Percentiles rank a stretch among this genome's conserved stretches.
Conservation (phyloP, 2,329 filamentous ascomycete species). For the Beauveria bassiana region DNA sequence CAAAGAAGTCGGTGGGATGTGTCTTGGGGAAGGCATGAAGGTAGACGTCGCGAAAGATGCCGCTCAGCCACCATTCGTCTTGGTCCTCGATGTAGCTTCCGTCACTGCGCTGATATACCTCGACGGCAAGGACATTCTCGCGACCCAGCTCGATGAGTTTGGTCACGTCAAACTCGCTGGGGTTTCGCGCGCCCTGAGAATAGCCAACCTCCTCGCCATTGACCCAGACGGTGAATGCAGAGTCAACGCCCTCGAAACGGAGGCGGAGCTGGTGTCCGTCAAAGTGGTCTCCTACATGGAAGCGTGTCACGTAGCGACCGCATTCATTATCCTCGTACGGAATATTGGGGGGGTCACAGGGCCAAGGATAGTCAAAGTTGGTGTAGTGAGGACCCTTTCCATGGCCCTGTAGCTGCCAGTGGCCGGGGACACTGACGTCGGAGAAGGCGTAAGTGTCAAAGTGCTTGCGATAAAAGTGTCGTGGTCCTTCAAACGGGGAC, state of each 20-base stretch:
- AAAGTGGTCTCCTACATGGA: conserved; percentile 41
- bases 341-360: conserved; percentile 57
- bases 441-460: conserved; percentile 26
- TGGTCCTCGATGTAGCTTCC: conserved; percentile 66
- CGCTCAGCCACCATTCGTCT: conserved; percentile 61
- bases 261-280: conserved; percentile 52
- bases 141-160: conserved; percentile 33
- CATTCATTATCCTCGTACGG: conserved; percentile 57
- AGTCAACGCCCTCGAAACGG: conserved; percentile 68
- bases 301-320: conserved; percentile 54
- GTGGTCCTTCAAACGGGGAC: conserved; percentile 38
- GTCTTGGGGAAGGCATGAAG: conserved; percentile 52
- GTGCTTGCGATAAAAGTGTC: conserved; percentile 28
- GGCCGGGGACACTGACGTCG: conserved; percentile 54
- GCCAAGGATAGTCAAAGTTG: conserved; percentile 60
- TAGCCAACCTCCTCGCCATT: conserved; percentile 64
- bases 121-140: conserved; percentile 53
- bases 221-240: conserved; percentile 63
- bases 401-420: conserved; percentile 65
- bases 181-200: conserved; percentile 63
- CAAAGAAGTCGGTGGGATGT: conserved; percentile 47
- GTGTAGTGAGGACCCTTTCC: conserved; percentile 61
- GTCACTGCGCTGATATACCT: conserved; percentile 66
- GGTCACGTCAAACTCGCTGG: conserved; percentile 66
- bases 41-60: conserved; percentile 63